Conservation (phyloP, 176 grass and related monocot species). For the Dactylis glomerata region DNA sequence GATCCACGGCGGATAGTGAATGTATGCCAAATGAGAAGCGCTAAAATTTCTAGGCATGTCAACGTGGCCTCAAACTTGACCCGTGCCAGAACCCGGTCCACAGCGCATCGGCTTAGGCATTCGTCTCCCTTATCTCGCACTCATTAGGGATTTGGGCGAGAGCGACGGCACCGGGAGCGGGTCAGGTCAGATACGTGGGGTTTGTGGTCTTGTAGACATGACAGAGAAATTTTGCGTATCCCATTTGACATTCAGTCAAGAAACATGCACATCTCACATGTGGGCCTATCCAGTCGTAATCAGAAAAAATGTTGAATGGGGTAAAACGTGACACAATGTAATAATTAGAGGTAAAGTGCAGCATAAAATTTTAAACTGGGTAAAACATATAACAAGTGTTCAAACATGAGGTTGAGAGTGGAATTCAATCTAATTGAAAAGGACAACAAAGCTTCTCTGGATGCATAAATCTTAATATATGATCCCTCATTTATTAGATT, state of each 20-base stretch:
- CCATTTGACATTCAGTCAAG: not conserved
- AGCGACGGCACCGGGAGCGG: not conserved
- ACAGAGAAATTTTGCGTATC: not conserved
- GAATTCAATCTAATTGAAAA: not conserved
- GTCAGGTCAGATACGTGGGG: not conserved
- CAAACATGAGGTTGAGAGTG: not conserved
- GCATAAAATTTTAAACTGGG: not conserved
- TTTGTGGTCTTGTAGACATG: not conserved
- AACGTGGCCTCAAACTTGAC: not conserved
- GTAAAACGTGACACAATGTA: not conserved
- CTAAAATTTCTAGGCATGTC: not conserved
- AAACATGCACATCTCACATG: not conserved
- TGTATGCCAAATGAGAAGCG: not conserved
- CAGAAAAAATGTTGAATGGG: not conserved
- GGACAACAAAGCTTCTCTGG: not conserved
- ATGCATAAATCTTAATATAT: constrained; percentile 5
- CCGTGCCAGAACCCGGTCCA: not conserved
- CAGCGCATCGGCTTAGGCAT: not conserved
- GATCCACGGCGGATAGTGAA: not conserved
- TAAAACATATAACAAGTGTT: not conserved
- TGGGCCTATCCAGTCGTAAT: not conserved
- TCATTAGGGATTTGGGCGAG: not conserved
- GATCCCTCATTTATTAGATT: not conserved
- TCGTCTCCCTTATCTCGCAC: not conserved
- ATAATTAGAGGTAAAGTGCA: not conserved